Conservation (phyloP, 176 grass and related monocot species). For the Tillandsia fasciculata region DNA sequence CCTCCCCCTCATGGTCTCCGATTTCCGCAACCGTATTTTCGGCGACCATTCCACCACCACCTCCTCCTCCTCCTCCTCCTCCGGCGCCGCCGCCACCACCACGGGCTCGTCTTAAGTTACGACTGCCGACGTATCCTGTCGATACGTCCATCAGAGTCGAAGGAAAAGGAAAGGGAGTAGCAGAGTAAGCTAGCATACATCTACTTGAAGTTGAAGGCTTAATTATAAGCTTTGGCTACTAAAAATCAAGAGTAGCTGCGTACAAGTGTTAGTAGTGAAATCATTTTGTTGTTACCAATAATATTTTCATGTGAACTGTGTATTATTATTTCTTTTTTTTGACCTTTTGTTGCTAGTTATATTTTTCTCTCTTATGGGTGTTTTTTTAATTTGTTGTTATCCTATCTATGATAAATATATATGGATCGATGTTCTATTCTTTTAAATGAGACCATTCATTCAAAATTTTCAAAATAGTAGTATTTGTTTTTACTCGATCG, state of each 20-base stretch:
- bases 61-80: slow-evolving; percentile 7
- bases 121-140: not conserved
- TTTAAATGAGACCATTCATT: not conserved
- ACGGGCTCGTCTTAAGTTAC: not conserved
- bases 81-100: not conserved
- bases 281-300: slow-evolving; percentile 32
- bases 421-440: not conserved
- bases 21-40: slow-evolving; percentile 82
- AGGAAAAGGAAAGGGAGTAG: not conserved
- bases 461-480: not conserved
- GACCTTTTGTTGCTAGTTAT: slow-evolving; percentile 19
- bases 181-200: not conserved
- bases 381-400: slow-evolving; percentile 18
- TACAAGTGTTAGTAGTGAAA: slow-evolving; percentile 25
- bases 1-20: slow-evolving; percentile 69
- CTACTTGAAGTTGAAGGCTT: not conserved
- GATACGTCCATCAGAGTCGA: not conserved
- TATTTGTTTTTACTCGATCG: too few species aligned
- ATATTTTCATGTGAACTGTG: slow-evolving; percentile 29
- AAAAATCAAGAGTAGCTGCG: slow-evolving; percentile 33
- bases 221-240: slow-evolving; percentile 7
- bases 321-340: slow-evolving; percentile 4
- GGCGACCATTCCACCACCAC: slow-evolving; percentile 33
- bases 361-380: slow-evolving; percentile 19
- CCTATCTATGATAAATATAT: not conserved